phyloP scores from a whole-genome alignment of 1,139 yeast species.

The Arxiozyma telluris region DNA sequence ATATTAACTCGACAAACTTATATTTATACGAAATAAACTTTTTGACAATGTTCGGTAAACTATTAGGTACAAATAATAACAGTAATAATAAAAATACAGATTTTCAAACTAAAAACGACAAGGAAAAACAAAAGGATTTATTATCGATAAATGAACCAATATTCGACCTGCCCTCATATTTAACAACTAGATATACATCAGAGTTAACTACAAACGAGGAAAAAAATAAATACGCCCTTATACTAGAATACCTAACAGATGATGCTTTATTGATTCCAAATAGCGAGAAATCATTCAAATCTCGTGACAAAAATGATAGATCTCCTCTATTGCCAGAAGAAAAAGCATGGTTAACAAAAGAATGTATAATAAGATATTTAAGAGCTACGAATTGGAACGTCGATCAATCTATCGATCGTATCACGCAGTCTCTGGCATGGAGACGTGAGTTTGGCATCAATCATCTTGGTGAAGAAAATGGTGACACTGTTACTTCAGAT shows the following conservation, averaged over 20 bases:
- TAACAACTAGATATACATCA: conserved; percentile 44
- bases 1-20: background rate
- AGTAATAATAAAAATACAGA: background rate
- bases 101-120: conserved; percentile 5
- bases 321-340: conserved; percentile 48
- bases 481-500: conserved; percentile 50
- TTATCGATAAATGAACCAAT: conserved; percentile 41
- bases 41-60: background rate
- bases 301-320: conserved; percentile 13
- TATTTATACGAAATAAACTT: background rate
- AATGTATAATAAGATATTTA: conserved; percentile 76
- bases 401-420: conserved; percentile 60
- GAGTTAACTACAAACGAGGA: conserved; percentile 44
- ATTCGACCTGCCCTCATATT: conserved; percentile 37
- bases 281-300: conserved; percentile 30
- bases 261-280: conserved; percentile 36
- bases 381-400: conserved; percentile 87
- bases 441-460: conserved; percentile 85
- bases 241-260: conserved; percentile 50
- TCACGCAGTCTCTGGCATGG: conserved; percentile 77
- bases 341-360: conserved; percentile 83
- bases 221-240: conserved; percentile 46
- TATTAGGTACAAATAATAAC: background rate
- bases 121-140: conserved; percentile 27
- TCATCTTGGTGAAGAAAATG: conserved; percentile 37